These are phyloP conservation scores for Globisporangium mamillatum DNA, from an alignment of 352 stramenopile genomes.

Conservation along the genomic window DNA sequence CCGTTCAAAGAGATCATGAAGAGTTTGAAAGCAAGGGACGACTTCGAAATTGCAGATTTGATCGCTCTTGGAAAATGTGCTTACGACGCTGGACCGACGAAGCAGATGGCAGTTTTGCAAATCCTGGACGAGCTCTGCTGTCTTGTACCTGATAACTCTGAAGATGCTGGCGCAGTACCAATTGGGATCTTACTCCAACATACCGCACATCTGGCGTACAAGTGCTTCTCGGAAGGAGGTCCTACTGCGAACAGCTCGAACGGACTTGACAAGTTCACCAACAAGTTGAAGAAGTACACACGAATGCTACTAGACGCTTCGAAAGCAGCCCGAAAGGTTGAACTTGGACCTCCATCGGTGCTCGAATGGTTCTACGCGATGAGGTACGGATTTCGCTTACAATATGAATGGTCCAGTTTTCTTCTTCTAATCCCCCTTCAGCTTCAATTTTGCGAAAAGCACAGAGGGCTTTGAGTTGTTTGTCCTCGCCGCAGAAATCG, in stretches of 20 bases:
- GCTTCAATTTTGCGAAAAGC: slow-evolving; percentile 70
- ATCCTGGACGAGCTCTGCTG: slow-evolving; percentile 58
- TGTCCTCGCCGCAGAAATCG: slow-evolving; percentile 55
- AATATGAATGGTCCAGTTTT: not conserved
- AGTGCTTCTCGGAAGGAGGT: slow-evolving; percentile 15
- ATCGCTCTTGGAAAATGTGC: slow-evolving; percentile 48
- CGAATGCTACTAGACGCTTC: slow-evolving; percentile 32
- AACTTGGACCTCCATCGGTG: slow-evolving; percentile 39
- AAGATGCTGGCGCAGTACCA: slow-evolving; percentile 17
- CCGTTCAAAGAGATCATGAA: slow-evolving; percentile 25
- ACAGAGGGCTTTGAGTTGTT: slow-evolving; percentile 50
- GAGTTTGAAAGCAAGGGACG: slow-evolving; percentile 40
- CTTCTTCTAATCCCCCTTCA: slow-evolving; percentile 18
- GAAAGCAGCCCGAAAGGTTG: slow-evolving; percentile 6
- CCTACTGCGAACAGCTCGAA: not conserved
- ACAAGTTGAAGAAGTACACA: slow-evolving; percentile 44
- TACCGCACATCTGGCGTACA: slow-evolving; percentile 59
- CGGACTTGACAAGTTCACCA: slow-evolving; percentile 19
- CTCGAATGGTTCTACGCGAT: slow-evolving; percentile 81
- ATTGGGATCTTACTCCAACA: slow-evolving; percentile 57
- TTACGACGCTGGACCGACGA: slow-evolving; percentile 22
- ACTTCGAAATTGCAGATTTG: slow-evolving; percentile 68
- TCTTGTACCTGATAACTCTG: slow-evolving; percentile 5
- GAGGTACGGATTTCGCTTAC: slow-evolving; percentile 36
- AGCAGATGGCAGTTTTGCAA: slow-evolving; percentile 35